Base-by-base conservation (phyloP, 164 flowering plant species). In the Umbilicus rupestris region DNA sequence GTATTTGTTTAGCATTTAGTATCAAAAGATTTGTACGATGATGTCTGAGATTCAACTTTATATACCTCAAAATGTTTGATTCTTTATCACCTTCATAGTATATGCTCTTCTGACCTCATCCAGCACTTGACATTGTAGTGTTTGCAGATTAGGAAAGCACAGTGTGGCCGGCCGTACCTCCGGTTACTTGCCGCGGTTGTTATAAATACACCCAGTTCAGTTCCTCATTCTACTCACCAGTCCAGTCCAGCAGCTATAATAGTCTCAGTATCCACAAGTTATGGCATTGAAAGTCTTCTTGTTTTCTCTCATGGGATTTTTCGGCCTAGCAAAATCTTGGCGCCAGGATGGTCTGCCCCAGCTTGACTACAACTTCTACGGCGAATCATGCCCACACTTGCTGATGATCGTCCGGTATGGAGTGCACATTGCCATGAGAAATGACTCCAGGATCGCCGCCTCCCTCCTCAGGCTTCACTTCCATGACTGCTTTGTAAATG, bases 401-500 rank as follows among this genome's bases (percentile, higher is more conserved):
- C 50, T 6, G 9, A 72, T 47, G 76, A 76, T 82, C 6, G 82
- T 79, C 8, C 29, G 69, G 33, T 68, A 58, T 58, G 69, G 70
- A 58, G 74, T 82, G 45, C 65, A 73, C 77, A 66, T 70, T 22
- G 85, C 88, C 50, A n/a, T 69, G 19, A 55, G 35, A 31, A 82
- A 78, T 24, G 86, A 84, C n/a, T 55, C 75, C 46, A 75, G 88
- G 22, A 62, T 62, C 14, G 65, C 65, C 17, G 65, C 65, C 14
- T 62, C 65, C 26, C 41, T 62, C 65, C 65, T 62, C 42, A 31
- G 65, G n/a, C 65, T 62, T 15, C 65, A 62, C 20, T 62, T 62
- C 42, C 65, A 62, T 62, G 65, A 62, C 42, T 84, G 86, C 62
- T 71, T 84, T 17, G 84, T 82, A 3, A 69, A 80, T 72, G 88